Evolutionary conservation across 2,329 filamentous ascomycete species (phyloP), one percentile per base, ranked within the genome.

Genomic region (Fusarium poae): DNA sequence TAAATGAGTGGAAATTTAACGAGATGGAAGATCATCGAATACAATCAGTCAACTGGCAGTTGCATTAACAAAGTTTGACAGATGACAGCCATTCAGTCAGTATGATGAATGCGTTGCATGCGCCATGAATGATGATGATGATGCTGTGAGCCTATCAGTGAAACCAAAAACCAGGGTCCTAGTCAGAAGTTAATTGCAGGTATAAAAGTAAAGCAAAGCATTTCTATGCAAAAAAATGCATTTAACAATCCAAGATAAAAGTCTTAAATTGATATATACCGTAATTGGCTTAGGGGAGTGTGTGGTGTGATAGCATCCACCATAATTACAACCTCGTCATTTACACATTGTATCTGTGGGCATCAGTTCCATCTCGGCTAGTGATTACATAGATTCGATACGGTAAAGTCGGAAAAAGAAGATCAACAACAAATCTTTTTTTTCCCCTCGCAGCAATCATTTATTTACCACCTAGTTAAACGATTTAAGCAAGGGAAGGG

Each of bases 1-100:
- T 43, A 68, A 70, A 64, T 66, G 37, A 57, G 66, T 69, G 67
- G 67, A 64, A 67, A 70, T 70, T 67, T 67, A 53, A 46, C 37
- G 60, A 67, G 35, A 58, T 53, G 35, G 40, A 46, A 23, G 37
- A 29, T 56, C 29, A 21, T 15, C 18, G 25, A 40, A n/a, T 29
- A 20, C 21, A 35, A 20, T 15, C 12, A 18, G 16, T 37, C 35
- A 44, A 45, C 35, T 42, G 39, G 21, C 20, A 42, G 39, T 42
- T 42, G 39, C 20, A 42, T 23, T 16, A 42, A 42, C 37, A 15
- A 39, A 35, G 45, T 53, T 48, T 52, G 53, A 29, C 18, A 25
- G 32, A 49, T 63, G 49, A 60, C 25, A 54, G 35, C 11, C 10
- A 20, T 27, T 37, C 32, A 39, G 18, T 40, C 43, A 60, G 37